These are phyloP conservation scores for Amphirosellinia nigrospora DNA, from an alignment of 495 filamentous ascomycete genomes.

Conservation along the genomic window DNA sequence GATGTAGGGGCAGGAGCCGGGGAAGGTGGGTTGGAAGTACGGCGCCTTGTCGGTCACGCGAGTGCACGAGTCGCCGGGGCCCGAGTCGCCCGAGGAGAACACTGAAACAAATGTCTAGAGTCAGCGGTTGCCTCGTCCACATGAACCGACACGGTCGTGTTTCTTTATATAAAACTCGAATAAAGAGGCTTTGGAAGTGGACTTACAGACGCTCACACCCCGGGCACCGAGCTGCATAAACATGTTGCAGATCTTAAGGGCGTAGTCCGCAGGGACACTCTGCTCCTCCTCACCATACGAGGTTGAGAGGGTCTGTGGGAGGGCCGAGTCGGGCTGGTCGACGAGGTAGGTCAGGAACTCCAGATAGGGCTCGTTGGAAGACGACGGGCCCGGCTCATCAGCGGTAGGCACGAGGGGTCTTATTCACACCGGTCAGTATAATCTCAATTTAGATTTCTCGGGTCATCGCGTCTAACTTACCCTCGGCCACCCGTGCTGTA, in stretches of 20 bases:
- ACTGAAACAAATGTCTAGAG: constrained; percentile 36
- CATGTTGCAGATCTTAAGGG: constrained; percentile 67
- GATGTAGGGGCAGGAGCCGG: constrained; percentile 73
- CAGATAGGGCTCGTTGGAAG: constrained; percentile 76
- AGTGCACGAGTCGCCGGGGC: constrained; percentile 70
- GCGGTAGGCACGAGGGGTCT: constrained; percentile 66
- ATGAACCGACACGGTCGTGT: background rate
- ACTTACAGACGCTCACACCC: constrained; percentile 64
- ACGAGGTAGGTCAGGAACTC: constrained; percentile 66
- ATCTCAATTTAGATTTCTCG: background rate
- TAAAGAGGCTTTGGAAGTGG: background rate
- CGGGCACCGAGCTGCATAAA: constrained; percentile 71
- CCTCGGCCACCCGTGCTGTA: constrained; percentile 71
- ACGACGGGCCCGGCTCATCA: constrained; percentile 56
- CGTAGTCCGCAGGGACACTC: constrained; percentile 68
- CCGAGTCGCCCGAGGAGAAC: constrained; percentile 74
- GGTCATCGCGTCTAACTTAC: constrained; percentile 27
- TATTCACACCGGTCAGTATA: constrained; percentile 24
- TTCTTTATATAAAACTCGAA: background rate
- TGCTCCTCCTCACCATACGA: constrained; percentile 80
- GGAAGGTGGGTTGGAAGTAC: constrained; percentile 74
- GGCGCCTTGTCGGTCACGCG: constrained; percentile 66
- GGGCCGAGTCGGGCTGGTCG: constrained; percentile 43
- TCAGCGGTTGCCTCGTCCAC: background rate
- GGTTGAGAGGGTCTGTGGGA: constrained; percentile 74